Conservation (phyloP, 768 basidiomycete genomes). For the Chalciporus sphaerocephalus region DNA sequence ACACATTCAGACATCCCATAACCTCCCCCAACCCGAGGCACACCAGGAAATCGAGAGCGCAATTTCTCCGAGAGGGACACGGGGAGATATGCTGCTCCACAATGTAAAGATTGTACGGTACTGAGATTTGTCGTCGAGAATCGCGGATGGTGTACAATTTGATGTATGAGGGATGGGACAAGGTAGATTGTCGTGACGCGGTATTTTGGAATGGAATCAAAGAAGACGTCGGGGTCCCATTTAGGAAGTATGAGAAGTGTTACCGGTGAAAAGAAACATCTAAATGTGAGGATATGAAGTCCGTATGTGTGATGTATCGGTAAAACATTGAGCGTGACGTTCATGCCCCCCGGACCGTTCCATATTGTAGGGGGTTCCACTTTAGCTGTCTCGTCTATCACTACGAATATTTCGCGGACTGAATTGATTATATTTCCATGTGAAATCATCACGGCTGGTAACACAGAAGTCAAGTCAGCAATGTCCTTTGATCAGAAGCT, state of each 20-base stretch:
- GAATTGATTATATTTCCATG: constrained; percentile 58
- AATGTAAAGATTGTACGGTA: constrained; percentile 39
- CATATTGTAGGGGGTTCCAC: constrained; percentile 36
- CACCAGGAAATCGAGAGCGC: constrained; percentile 32
- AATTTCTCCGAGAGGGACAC: constrained; percentile 46
- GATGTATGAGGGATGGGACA: constrained; percentile 63
- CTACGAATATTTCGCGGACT: constrained; percentile 35
- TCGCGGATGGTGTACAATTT: constrained; percentile 52
- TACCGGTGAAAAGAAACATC: constrained; percentile 39
- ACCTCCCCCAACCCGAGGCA: constrained; percentile 42
- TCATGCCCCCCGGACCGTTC: constrained; percentile 41
- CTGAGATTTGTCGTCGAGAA: constrained; percentile 49
- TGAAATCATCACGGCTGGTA: constrained; percentile 65
- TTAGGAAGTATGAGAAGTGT: constrained; percentile 54
- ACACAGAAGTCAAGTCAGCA: constrained; percentile 3
- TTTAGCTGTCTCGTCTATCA: constrained; percentile 28
- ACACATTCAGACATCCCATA: constrained; percentile 73
- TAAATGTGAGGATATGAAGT: constrained; percentile 50
- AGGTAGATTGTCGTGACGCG: constrained; percentile 46
- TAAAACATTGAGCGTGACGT: constrained; percentile 52
- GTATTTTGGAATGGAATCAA: constrained; percentile 55
- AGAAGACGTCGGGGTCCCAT: constrained; percentile 53
- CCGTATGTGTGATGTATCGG: constrained; percentile 70
- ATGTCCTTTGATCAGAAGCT: no score
- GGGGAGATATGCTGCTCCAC: constrained; percentile 69